Conservation (phyloP, 2,329 filamentous ascomycete genomes). For the Hymenoscyphus repandus region DNA sequence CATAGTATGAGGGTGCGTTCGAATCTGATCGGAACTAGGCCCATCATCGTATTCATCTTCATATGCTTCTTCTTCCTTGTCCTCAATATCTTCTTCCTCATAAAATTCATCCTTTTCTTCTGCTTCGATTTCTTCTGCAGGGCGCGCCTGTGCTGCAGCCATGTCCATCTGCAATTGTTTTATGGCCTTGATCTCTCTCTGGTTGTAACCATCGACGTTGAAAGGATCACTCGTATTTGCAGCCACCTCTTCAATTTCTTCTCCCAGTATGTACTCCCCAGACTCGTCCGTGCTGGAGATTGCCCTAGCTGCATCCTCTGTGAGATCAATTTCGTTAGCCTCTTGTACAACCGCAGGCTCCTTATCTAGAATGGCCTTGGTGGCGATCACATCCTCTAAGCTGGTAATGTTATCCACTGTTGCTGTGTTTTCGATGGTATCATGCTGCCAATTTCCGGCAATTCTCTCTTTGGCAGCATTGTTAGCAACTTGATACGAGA, state of each 20-base stretch:
- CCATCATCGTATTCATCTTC: slow-evolving; percentile 23
- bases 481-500: slow-evolving; percentile 26
- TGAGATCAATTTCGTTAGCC: neutral
- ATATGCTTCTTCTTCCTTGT: slow-evolving; percentile 23
- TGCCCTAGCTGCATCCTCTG: neutral
- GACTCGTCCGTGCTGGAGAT: neutral
- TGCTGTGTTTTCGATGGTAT: too few relatives aligned
- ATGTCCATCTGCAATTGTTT: slow-evolving; percentile 29
- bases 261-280: too few relatives aligned
- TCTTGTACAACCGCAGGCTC: neutral
- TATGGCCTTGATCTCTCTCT: slow-evolving; percentile 31
- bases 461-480: slow-evolving; percentile 28
- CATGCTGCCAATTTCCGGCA: slow-evolving; percentile 1
- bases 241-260: neutral
- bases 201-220: slow-evolving; percentile 25
- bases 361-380: neutral
- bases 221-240: slow-evolving; percentile 5
- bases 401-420: too few relatives aligned
- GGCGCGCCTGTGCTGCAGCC: slow-evolving; percentile 22
- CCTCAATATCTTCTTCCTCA: slow-evolving; percentile 22
- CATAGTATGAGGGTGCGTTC: slow-evolving; percentile 69
- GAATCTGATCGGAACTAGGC: slow-evolving; percentile 37
- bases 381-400: too few relatives aligned
- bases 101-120: slow-evolving; percentile 25
- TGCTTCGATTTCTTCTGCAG: slow-evolving; percentile 25